Evolutionary conservation across 805 yeast species (phyloP).

Genomic region (Metschnikowia dekortorum): DNA sequence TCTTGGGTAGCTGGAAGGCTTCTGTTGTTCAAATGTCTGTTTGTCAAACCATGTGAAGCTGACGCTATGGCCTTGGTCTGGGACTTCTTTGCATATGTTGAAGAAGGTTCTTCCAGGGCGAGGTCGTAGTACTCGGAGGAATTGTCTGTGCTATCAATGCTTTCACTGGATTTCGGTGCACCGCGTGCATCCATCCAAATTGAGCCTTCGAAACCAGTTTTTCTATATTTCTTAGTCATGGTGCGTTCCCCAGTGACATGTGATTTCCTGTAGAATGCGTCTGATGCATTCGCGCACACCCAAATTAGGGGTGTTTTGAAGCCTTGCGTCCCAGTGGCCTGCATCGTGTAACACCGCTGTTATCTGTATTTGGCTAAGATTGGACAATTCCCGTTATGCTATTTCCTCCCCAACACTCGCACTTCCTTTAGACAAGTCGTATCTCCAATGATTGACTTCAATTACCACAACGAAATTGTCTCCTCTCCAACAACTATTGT

Average conservation of each 20-base stretch:
- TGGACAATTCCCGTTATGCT: no score
- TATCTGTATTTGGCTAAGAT: background rate
- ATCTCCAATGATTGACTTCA: slow-evolving; percentile 21
- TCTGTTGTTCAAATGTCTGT: background rate
- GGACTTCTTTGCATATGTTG: background rate
- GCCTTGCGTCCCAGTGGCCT: background rate
- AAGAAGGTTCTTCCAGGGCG: background rate
- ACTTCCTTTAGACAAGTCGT: no score
- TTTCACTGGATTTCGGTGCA: background rate
- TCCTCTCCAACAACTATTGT: slow-evolving; percentile 38
- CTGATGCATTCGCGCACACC: background rate
- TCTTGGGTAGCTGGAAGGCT: background rate
- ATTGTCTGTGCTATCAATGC: background rate
- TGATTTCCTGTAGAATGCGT: background rate
- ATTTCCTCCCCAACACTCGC: no score
- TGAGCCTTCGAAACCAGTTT: background rate
- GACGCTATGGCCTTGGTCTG: background rate
- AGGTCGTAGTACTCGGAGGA: background rate
- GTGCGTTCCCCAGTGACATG: background rate
- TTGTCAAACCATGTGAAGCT: background rate
- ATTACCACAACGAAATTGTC: slow-evolving; percentile 35
- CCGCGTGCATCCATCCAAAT: background rate
- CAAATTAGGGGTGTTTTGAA: background rate
- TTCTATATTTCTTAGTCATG: background rate
- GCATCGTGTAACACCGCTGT: background rate